Conservation (phyloP, 306 rosid species). For the Benincasa hispida region DNA sequence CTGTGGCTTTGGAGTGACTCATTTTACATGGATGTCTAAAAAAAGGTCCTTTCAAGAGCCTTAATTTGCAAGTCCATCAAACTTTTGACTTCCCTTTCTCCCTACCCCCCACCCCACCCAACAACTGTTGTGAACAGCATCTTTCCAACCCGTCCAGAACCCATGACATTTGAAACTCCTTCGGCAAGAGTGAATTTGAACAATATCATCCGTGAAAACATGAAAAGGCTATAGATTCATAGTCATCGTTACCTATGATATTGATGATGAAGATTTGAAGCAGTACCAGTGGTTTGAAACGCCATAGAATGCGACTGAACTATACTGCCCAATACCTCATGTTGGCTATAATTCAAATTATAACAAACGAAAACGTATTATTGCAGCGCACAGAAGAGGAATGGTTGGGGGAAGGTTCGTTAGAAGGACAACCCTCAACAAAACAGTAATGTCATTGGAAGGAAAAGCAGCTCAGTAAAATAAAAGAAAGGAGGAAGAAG, state of each 20-base stretch:
- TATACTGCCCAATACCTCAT: background rate
- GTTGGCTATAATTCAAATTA: conserved; percentile 11
- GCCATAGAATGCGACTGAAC: background rate
- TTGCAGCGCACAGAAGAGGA: background rate
- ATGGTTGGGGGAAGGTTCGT: background rate
- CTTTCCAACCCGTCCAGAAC: background rate
- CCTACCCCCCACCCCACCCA: background rate
- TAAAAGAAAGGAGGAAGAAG: background rate
- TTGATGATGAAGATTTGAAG: background rate
- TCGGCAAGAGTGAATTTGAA: background rate
- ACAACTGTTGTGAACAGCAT: background rate
- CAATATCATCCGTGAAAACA: background rate
- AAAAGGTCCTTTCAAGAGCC: background rate
- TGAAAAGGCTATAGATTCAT: background rate
- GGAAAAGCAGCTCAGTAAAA: background rate
- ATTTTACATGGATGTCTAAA: background rate
- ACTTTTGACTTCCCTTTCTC: background rate
- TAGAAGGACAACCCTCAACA: background rate
- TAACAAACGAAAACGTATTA: background rate
- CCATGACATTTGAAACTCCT: background rate
- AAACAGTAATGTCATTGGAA: background rate
- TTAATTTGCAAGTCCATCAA: background rate
- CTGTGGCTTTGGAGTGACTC: background rate
- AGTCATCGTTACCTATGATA: background rate
- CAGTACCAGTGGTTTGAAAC: conserved; percentile 5